Evolutionary conservation across 768 basidiomycete genomes (phyloP).

Genomic region (Amanita subjunquillea): DNA sequence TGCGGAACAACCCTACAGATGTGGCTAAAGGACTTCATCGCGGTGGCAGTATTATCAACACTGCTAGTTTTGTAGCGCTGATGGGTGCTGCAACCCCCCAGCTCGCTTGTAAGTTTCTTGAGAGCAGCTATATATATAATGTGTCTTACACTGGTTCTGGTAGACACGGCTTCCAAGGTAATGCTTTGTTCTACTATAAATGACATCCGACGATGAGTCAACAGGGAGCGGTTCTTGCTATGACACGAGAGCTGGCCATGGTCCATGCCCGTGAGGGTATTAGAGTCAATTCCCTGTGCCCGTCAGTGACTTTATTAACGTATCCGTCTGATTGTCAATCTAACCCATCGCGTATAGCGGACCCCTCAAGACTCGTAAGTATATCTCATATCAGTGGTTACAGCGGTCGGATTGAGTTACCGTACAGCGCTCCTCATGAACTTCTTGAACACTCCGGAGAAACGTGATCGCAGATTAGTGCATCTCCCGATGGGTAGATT

Average conservation of each 20-base stretch:
- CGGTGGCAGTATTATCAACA: conserved; percentile 95
- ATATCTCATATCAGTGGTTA: background rate
- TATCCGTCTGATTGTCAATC: conserved; percentile 1
- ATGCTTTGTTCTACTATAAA: background rate
- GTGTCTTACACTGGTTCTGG: conserved; percentile 6
- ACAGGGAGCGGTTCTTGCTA: conserved; percentile 92
- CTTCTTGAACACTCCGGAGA: conserved; percentile 94
- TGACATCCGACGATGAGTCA: conserved; percentile 3
- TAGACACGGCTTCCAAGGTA: conserved; percentile 93
- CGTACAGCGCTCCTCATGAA: conserved; percentile 87
- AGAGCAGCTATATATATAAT: background rate
- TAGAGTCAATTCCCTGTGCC: conserved; percentile 91
- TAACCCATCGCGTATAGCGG: conserved; percentile 40
- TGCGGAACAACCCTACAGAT: conserved; percentile 87
- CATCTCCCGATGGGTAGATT: conserved; percentile 97
- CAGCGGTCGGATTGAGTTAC: conserved; percentile 2
- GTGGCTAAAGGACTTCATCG: conserved; percentile 65
- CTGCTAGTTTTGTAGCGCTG: conserved; percentile 92
- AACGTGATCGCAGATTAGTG: conserved; percentile 81
- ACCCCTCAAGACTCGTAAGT: conserved; percentile 82
- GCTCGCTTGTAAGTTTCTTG: conserved; percentile 75
- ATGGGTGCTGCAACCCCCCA: conserved; percentile 97
- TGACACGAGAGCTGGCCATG: conserved; percentile 97
- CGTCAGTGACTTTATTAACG: conserved; percentile 42
- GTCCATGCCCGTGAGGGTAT: conserved; percentile 97